Evolutionary conservation across 2,329 filamentous ascomycete species (phyloP).

Genomic region (Hypoxylon sp.): DNA sequence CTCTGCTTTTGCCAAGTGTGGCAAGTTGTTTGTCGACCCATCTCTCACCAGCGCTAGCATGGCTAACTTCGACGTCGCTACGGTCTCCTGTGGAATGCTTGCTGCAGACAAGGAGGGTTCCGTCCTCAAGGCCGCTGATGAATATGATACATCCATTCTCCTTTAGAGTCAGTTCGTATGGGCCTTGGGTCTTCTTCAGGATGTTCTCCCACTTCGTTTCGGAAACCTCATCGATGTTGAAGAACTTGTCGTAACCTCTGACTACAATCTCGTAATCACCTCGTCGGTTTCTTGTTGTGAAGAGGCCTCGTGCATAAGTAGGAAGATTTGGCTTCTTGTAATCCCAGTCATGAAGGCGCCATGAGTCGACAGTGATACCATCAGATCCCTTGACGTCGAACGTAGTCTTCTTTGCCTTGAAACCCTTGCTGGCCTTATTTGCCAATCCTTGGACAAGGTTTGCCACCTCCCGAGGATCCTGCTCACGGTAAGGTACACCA

Average conservation of each 20-base stretch:
- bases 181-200: conserved; percentile 80
- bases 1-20: conserved; percentile 81
- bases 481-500: conserved; percentile 73
- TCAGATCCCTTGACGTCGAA: conserved; percentile 77
- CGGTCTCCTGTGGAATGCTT: conserved; percentile 94
- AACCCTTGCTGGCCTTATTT: conserved; percentile 71
- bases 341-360: conserved; percentile 95
- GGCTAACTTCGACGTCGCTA: conserved; percentile 79
- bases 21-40: conserved; percentile 87
- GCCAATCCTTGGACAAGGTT: conserved; percentile 77
- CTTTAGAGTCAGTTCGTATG: conserved; percentile 96
- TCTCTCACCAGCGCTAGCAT: conserved; percentile 85
- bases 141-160: conserved; percentile 99
- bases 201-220: conserved; percentile 89
- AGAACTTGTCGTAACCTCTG: conserved; percentile 98
- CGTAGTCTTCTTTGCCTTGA: conserved; percentile 84
- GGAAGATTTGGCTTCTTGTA: conserved; percentile 91
- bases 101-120: conserved; percentile 93
- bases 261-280: conserved; percentile 83
- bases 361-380: conserved; percentile 83
- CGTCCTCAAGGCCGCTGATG: conserved; percentile 90
- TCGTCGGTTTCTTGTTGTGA: conserved; percentile 80
- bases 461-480: conserved; percentile 78
- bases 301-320: conserved; percentile 93
- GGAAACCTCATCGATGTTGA: conserved; percentile 88